Base-by-base conservation (phyloP, 495 filamentous ascomycete species). In the Tuber umbilicatum region DNA sequence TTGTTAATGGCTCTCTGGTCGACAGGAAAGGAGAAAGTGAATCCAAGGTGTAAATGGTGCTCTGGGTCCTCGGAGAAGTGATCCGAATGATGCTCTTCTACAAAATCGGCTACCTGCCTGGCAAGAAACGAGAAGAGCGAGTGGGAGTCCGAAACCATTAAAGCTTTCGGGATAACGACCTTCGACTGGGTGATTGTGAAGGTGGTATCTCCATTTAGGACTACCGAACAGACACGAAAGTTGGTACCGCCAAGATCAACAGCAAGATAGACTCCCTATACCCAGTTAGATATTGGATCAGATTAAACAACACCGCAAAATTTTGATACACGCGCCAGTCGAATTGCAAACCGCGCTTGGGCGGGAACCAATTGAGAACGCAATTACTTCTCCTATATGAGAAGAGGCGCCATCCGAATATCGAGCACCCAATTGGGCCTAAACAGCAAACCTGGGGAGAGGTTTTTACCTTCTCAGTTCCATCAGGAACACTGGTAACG, bases 241-340 rank as follows among this genome's bases (percentile, higher is more conserved):
- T 99, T 99, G 75, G 95, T 99, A 78, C 95, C 95, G 70, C 95
- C 95, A 27, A 99, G 88, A 79, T 99, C 95, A 67, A 99, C 95
- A 35, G 96, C 95, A 84, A 99, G 89, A 83, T 97, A 98, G 27
- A 97, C 86, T 39, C 95, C 95, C 94, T 97, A 77, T 40, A 72
- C 41, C 39, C 16, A 42, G 38, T 21, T 55, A 70, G n/a, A 70
- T 37, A 19, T 16, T 12, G 2, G 50, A 60, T 60, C 50, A 31
- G 2, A 60, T 60, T 1, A 60, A 60, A 16, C 55, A 64, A 14
- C 55, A 16, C 17, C 5, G 12, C 19, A 35, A 64, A 35, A 35
- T 64, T 16, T 64, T 17, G 55, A 64, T 64, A 27, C 55, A 60
- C 55, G 4, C 27, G 55, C 55, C 12, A 35, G 55, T 31, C 12